These are phyloP conservation scores for Xylariales sp. DNA, from an alignment of 2,329 filamentous ascomycete species.

Conservation along the genomic window DNA sequence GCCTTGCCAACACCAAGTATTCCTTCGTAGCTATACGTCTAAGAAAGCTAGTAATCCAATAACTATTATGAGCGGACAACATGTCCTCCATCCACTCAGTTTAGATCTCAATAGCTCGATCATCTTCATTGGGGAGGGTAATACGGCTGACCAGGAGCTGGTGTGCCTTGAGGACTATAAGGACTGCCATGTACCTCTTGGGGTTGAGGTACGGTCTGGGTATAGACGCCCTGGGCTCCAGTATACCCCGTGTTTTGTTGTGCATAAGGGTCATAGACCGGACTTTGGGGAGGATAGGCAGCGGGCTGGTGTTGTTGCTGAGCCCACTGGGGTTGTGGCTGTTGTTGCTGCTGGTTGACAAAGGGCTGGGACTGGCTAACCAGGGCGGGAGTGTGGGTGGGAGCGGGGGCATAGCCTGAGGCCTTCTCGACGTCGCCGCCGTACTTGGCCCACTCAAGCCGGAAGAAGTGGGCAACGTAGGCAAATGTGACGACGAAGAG, in stretches of 20 bases:
- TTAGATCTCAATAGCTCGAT: not conserved
- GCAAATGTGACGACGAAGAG: conserved; percentile 49
- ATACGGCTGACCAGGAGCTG: conserved; percentile 40
- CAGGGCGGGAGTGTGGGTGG: conserved; percentile 4
- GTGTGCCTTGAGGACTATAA: conserved; percentile 40
- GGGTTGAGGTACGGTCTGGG: conserved; percentile 31
- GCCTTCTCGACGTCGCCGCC: conserved; percentile 45
- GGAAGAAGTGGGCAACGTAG: conserved; percentile 50
- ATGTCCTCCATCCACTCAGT: not conserved
- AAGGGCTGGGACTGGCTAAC: conserved; percentile 39
- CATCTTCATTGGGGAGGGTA: conserved; percentile 38
- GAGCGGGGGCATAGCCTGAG: conserved; percentile 7
- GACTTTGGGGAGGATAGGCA: conserved; percentile 11
- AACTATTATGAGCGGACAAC: not conserved
- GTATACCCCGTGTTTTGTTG: conserved; percentile 40
- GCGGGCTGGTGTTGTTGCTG: conserved; percentile 37
- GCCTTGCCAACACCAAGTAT: conserved; percentile 21
- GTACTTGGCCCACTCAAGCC: conserved; percentile 42
- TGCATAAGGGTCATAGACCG: conserved; percentile 39
- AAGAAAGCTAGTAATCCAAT: not conserved
- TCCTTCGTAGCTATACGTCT: conserved; percentile 6
- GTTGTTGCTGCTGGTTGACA: conserved; percentile 39
- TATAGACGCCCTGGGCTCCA: conserved; percentile 35
- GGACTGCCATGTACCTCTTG: conserved; percentile 26
- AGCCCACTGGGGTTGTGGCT: conserved; percentile 39